A percentile compares a stretch with the other conserved stretches of the same genome.
Conservation (phyloP, 345 rosid genomes). For the Eucalyptus lansdowneana region DNA sequence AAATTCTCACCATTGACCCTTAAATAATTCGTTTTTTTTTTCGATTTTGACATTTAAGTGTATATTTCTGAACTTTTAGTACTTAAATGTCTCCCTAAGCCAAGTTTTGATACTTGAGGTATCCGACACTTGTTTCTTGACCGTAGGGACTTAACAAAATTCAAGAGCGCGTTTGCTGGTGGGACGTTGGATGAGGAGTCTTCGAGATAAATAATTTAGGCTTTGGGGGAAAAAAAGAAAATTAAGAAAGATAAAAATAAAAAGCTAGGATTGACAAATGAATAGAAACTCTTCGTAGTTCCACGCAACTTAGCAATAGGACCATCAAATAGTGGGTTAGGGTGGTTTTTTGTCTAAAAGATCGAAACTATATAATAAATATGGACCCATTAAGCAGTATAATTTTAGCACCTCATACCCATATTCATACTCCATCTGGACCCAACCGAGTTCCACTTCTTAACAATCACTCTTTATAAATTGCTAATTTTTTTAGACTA, state of each 20-base stretch:
- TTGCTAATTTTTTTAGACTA: neutral
- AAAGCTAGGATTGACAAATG: neutral
- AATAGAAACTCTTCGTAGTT: too few species aligned
- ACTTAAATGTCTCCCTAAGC: too few species aligned
- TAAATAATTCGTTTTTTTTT: too few species aligned
- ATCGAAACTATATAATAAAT: neutral
- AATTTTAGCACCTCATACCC: neutral
- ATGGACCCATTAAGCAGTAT: neutral
- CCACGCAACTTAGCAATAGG: too few species aligned
- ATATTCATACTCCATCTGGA: neutral
- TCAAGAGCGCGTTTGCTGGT: neutral
- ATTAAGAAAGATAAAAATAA: neutral
- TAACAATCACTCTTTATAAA: neutral
- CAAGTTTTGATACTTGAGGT: too few species aligned
- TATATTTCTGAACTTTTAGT: too few species aligned
- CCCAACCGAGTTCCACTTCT: neutral
- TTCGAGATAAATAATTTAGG: neutral
- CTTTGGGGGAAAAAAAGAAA: neutral
- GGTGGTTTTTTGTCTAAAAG: neutral
- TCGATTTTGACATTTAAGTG: too few species aligned
- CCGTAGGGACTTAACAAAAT: neutral
- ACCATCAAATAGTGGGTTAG: too few species aligned
- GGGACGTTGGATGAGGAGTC: neutral
- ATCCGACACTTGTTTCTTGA: too few species aligned
- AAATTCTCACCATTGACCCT: too few species aligned